phyloP scores from a whole-genome alignment of 2,329 filamentous ascomycete species.

The Sporothrix schenckii region DNA sequence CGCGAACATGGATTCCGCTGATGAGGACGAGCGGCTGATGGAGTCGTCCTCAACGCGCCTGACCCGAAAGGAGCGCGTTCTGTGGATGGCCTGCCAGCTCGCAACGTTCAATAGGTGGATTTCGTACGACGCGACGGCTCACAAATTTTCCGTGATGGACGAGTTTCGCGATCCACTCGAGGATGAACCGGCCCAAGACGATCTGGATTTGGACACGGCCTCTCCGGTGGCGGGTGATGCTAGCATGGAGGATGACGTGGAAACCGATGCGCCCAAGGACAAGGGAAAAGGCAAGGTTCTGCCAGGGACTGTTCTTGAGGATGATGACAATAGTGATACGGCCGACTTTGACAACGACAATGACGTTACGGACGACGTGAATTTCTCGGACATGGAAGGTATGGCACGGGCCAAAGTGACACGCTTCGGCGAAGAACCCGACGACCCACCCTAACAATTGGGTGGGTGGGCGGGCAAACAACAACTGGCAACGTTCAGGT shows the following conservation, averaged over 20 bases:
- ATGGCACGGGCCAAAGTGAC: neutral
- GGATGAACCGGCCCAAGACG: neutral
- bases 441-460: neutral
- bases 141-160: slow-evolving; percentile 47
- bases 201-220: neutral
- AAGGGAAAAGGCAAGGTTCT: neutral
- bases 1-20: slow-evolving; percentile 54
- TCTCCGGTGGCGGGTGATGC: neutral
- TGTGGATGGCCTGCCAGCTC: slow-evolving; percentile 60
- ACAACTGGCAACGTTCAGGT: too few relatives aligned
- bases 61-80: slow-evolving; percentile 60
- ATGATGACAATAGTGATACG: slow-evolving; percentile 4
- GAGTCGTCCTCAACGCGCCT: slow-evolving; percentile 62
- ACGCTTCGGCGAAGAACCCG: neutral
- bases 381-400: neutral
- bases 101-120: slow-evolving; percentile 51
- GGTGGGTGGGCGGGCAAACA: too few relatives aligned
- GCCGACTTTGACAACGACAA: neutral
- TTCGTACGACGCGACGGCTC: slow-evolving; percentile 46
- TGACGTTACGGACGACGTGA: neutral
- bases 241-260: neutral
- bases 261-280: neutral
- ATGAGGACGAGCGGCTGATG: slow-evolving; percentile 69
- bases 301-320: neutral
- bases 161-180: neutral